These are phyloP conservation scores for Onygenales sp. DNA, from an alignment of 2,329 filamentous ascomycete species.

Conservation along the genomic window DNA sequence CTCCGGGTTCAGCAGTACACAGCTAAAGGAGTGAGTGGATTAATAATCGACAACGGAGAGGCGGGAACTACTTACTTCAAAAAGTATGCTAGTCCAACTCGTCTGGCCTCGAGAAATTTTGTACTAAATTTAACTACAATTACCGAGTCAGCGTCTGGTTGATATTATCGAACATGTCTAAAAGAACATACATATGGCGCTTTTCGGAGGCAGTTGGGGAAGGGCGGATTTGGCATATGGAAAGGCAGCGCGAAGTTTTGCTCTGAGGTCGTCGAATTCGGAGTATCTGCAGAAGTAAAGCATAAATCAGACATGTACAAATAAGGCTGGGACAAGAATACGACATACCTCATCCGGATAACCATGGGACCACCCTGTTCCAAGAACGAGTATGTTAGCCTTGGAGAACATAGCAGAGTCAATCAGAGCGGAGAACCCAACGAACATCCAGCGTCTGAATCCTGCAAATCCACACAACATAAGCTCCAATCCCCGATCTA, in stretches of 20 bases:
- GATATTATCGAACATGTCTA: no score
- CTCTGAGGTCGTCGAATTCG: constrained; percentile 78
- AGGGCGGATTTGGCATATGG: constrained; percentile 77
- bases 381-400: constrained; percentile 12
- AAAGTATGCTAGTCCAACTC: constrained; percentile 80
- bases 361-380: constrained; percentile 46
- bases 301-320: no score
- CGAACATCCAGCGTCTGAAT: constrained; percentile 76
- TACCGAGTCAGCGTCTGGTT: neutral
- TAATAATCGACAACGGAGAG: neutral
- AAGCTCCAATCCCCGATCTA: constrained; percentile 61
- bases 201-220: constrained; percentile 85
- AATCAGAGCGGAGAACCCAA: constrained; percentile 13
- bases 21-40: constrained; percentile 43
- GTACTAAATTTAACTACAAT: constrained; percentile 57
- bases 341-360: constrained; percentile 47
- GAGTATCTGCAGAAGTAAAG: constrained; percentile 56
- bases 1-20: constrained; percentile 83
- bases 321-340: neutral
- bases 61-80: constrained; percentile 58
- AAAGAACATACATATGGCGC: constrained; percentile 60
- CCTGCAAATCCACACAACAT: constrained; percentile 87
- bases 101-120: constrained; percentile 74
- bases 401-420: neutral
- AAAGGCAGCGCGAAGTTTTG: constrained; percentile 66